phyloP scores from a whole-genome alignment of 257 asterid genomes.

The Fraxinus cuspidata region DNA sequence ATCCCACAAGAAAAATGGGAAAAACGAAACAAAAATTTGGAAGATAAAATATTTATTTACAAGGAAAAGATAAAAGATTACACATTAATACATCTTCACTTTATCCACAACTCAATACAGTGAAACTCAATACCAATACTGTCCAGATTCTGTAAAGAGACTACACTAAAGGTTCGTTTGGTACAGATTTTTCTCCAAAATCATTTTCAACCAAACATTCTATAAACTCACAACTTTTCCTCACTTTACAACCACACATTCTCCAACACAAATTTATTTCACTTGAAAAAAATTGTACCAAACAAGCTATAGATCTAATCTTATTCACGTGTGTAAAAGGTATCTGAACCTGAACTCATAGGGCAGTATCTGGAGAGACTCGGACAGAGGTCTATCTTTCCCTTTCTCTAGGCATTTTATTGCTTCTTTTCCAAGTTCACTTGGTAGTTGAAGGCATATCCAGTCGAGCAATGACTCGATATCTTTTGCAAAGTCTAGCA shows the following conservation, averaged over 20 bases:
- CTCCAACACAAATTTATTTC: too few species aligned
- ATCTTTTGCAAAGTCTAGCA: slow-evolving; percentile 83
- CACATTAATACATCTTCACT: slow-evolving; percentile 22
- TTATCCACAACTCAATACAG: slow-evolving; percentile 15
- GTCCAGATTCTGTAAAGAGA: too few species aligned
- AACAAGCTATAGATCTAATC: slow-evolving; percentile 16
- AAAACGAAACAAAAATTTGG: background rate
- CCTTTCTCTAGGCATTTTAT: slow-evolving; percentile 61
- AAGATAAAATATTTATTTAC: slow-evolving; percentile 38
- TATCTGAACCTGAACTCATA: slow-evolving; percentile 88
- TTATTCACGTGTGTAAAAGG: slow-evolving; percentile 55
- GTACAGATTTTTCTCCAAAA: too few species aligned
- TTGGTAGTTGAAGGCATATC: slow-evolving; percentile 78
- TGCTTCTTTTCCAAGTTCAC: slow-evolving; percentile 66
- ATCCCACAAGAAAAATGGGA: background rate
- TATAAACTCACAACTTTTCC: too few species aligned
- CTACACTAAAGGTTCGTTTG: too few species aligned
- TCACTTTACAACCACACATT: too few species aligned
- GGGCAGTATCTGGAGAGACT: slow-evolving; percentile 61
- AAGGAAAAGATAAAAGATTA: slow-evolving; percentile 27
- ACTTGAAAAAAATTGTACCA: too few species aligned
- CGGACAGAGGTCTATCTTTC: slow-evolving; percentile 41
- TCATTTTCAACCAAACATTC: too few species aligned
- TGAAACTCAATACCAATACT: background rate
- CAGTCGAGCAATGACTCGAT: slow-evolving; percentile 77